Base-by-base conservation (phyloP, 805 yeast genomes). In the Blastobotrys mokoenaii region DNA sequence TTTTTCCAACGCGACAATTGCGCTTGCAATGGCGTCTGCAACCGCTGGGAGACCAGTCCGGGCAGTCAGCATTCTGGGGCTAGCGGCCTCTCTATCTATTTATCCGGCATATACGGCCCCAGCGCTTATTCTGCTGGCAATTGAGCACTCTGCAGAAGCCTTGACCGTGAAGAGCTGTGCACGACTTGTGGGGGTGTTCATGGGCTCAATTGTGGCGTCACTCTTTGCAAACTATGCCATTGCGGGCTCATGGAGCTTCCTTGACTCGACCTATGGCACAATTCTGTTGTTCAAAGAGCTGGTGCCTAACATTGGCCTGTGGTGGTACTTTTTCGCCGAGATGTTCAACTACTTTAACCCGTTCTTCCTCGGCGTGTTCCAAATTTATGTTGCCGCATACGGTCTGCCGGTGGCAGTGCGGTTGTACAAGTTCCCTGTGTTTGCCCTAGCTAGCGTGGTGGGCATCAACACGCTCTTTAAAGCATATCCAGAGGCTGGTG, bases 271-370 rank as follows among this genome's bases (percentile, higher is more conserved):
- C 34, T 86, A 82, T 57, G 79, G 82, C 12, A 53, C 61, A 7
- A 49, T 51, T 4, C 58, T 86, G 4, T 67, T 69, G 18, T 81
- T 85, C 55, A 72, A 72, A 33, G 89, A 86, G 51, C 77, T 88
- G 49, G 72, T 80, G 3, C 98, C 98, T 22, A 93, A 93, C 64
- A 63, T 93, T 52, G 98, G 98, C 0, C 69, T 93, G 16, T 93
- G 99, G 99, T 93, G 99, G 99, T 93, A 93, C 67, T 80, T 89
- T 56, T 93, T 93, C 69, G 84, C 90, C 36, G 98, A 93, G 64
- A 84, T 93, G 78, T 93, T 93, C 65, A 93, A 83, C 45, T 84
- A 80, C 59, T 93, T 90, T 71, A 74, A 82, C 25, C 79, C 85
- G 16, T 88, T 93, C 58, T 93, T 84, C 69, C 67, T 81, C 34